Evolutionary conservation across 768 basidiomycete species (phyloP).

Genomic region (Piloderma croceum): DNA sequence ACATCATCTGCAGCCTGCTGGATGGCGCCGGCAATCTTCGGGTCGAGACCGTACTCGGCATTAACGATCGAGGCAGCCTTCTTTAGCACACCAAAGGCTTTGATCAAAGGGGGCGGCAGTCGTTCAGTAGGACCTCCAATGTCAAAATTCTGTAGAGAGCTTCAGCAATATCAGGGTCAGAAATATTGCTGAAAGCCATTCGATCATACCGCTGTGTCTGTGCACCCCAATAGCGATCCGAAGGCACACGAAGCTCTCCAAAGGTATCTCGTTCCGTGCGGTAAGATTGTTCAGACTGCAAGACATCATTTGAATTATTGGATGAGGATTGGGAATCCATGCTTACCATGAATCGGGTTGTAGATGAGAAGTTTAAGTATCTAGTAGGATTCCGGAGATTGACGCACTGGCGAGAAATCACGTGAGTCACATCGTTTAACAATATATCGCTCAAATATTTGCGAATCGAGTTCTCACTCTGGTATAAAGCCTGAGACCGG

Average conservation of each 20-base stretch:
- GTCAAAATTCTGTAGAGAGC: constrained; percentile 95
- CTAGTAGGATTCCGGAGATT: neutral
- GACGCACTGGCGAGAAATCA: constrained; percentile 25
- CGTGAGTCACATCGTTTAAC: too few relatives aligned
- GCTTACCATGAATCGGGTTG: constrained; percentile 33
- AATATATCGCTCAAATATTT: too few relatives aligned
- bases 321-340: too few relatives aligned
- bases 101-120: constrained; percentile 91
- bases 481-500: too few relatives aligned
- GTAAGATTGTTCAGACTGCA: constrained; percentile 45
- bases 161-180: constrained; percentile 21
- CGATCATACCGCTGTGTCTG: constrained; percentile 83
- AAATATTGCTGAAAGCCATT: neutral
- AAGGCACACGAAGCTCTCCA: constrained; percentile 86
- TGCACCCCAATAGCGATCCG: constrained; percentile 92
- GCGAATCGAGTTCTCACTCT: too few relatives aligned
- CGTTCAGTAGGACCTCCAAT: constrained; percentile 94
- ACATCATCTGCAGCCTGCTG: constrained; percentile 93
- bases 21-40: constrained; percentile 82
- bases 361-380: constrained; percentile 21
- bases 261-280: constrained; percentile 92
- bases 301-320: neutral
- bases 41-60: constrained; percentile 82
- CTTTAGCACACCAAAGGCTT: constrained; percentile 96
- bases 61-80: constrained; percentile 95